Percentiles rank a stretch among this genome's conserved stretches.
phyloP scores from a whole-genome alignment of 2,329 filamentous ascomycete species.

The Hysterium pulicare region DNA sequence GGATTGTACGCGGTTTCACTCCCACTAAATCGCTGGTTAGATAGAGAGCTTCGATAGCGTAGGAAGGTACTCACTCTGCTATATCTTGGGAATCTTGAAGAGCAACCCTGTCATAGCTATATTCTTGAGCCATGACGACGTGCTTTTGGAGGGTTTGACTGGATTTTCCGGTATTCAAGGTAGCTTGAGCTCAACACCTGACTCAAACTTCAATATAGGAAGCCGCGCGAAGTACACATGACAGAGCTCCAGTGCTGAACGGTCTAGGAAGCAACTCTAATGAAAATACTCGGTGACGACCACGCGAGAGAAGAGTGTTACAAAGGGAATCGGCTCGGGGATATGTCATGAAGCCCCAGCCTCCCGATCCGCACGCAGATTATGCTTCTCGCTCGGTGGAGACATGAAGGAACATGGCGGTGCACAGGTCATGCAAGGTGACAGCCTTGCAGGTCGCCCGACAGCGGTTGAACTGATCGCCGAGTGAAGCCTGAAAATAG shows the following conservation, averaged over 20 bases:
- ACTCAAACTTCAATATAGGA: too few relatives aligned
- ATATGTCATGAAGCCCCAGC: too few relatives aligned
- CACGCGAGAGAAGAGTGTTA: too few relatives aligned
- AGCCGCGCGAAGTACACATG: neutral
- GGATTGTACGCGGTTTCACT: constrained; percentile 3
- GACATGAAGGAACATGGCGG: too few relatives aligned
- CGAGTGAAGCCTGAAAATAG: too few relatives aligned
- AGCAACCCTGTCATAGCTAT: constrained; percentile 15
- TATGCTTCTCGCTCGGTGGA: neutral
- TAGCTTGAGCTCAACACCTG: neutral
- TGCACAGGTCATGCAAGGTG: neutral
- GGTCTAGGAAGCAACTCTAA: neutral
- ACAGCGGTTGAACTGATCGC: too few relatives aligned
- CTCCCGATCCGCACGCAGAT: too few relatives aligned
- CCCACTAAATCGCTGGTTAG: constrained; percentile 1
- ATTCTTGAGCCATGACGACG: neutral
- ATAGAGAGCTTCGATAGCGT: neutral
- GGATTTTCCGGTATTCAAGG: neutral
- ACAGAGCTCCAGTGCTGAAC: neutral
- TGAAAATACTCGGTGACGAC: too few relatives aligned
- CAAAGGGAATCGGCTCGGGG: too few relatives aligned
- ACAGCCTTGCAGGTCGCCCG: constrained; percentile 2
- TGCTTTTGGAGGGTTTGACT: neutral
- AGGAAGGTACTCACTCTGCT: constrained; percentile 12
- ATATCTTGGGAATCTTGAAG: constrained; percentile 14